Conservation (phyloP, 148 eudicot genomes). For the Cornus controversa region DNA sequence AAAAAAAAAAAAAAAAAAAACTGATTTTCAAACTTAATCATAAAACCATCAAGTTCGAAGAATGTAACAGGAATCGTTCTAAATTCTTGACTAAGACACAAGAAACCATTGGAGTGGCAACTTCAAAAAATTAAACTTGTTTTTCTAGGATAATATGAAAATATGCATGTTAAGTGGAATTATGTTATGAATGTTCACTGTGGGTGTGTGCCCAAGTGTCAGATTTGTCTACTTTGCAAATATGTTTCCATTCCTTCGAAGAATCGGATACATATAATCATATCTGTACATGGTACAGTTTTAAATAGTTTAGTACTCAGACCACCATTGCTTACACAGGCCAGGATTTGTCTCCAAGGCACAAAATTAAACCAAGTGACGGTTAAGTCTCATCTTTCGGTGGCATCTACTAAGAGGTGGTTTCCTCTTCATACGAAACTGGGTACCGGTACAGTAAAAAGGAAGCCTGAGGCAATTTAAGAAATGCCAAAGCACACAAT, state of each 20-base stretch:
- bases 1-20: too few relatives aligned
- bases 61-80: not conserved
- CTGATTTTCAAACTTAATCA: constrained; percentile 5
- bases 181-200: not conserved
- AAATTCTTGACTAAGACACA: not conserved
- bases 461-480: too few relatives aligned
- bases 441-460: too few relatives aligned
- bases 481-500: too few relatives aligned
- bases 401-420: too few relatives aligned
- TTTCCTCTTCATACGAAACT: too few relatives aligned
- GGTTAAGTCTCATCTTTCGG: not conserved
- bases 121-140: not conserved
- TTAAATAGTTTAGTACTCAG: not conserved
- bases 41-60: not conserved
- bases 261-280: not conserved
- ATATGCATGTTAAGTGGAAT: not conserved
- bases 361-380: not conserved
- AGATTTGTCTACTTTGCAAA: too few relatives aligned
- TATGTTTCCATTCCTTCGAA: not conserved
- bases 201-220: too few relatives aligned
- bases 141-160: too few relatives aligned
- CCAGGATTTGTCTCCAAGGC: not conserved
- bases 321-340: not conserved
- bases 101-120: not conserved
- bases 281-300: not conserved